Percentiles rank a stretch among this genome's conserved stretches.
phyloP scores from a whole-genome alignment of 129 eudicot genomes.

The Calendula officinalis region DNA sequence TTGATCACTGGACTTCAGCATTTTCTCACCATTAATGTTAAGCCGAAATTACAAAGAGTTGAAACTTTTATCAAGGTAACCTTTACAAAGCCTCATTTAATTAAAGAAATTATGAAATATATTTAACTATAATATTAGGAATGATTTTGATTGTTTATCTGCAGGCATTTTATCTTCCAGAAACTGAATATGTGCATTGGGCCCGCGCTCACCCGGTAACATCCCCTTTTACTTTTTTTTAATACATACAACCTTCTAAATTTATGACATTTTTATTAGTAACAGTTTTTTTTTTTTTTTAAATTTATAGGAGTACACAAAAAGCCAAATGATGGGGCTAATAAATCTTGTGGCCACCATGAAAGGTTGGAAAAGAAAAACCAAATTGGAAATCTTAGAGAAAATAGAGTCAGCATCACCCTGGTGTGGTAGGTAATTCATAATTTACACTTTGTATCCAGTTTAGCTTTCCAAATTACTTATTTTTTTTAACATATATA shows the following conservation, averaged over 20 bases:
- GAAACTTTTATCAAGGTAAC: constrained; percentile 88
- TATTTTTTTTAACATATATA: neutral
- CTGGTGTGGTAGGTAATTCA: constrained; percentile 28
- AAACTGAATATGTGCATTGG: constrained; percentile 91
- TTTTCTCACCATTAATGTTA: constrained; percentile 64
- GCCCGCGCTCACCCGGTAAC: constrained; percentile 87
- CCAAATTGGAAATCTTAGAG: constrained; percentile 76
- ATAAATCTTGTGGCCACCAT: constrained; percentile 90
- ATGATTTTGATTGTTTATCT: constrained; percentile 1
- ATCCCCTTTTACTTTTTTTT: neutral
- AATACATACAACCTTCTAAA: neutral
- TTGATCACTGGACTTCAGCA: constrained; percentile 90
- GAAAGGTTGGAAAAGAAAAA: constrained; percentile 97
- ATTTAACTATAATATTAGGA: neutral
- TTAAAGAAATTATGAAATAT: constrained; percentile 5
- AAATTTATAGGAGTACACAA: constrained; percentile 70
- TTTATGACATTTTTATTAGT: neutral
- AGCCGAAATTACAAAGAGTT: constrained; percentile 73
- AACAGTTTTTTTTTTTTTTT: neutral
- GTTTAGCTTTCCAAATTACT: constrained; percentile 13
- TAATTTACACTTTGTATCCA: neutral
- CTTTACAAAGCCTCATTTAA: neutral
- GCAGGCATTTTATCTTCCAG: constrained; percentile 97
- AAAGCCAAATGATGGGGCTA: constrained; percentile 79
- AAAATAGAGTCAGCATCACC: constrained; percentile 56